Percentiles rank a stretch among this genome's conserved stretches.
Conservation (phyloP, 495 filamentous ascomycete species). For the Penicillium maclennaniae region DNA sequence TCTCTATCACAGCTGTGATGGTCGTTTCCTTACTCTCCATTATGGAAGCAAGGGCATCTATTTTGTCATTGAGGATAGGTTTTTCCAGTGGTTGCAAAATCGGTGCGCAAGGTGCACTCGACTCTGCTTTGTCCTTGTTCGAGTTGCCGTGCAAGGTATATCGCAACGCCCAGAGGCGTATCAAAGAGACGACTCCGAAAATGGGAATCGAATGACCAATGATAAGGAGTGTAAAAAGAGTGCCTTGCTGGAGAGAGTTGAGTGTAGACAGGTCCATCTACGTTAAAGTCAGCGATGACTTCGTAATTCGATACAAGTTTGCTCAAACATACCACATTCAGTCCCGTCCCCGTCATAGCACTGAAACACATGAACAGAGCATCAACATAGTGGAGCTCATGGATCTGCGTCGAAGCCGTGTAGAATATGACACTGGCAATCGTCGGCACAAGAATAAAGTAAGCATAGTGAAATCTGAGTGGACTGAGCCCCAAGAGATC, state of each 20-base stretch:
- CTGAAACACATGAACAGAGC: constrained; percentile 70
- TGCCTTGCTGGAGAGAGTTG: constrained; percentile 69
- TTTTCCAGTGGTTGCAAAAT: neutral
- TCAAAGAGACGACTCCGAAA: constrained; percentile 36
- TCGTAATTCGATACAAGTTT: neutral
- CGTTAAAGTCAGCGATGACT: constrained; percentile 3
- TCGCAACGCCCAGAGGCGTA: constrained; percentile 64
- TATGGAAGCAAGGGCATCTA: neutral
- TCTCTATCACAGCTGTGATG: constrained; percentile 4
- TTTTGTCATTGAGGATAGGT: neutral
- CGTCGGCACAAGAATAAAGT: constrained; percentile 64
- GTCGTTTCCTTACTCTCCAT: constrained; percentile 25
- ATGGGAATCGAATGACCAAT: constrained; percentile 58
- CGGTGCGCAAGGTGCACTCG: neutral
- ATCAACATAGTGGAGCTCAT: constrained; percentile 67
- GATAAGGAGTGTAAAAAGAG: constrained; percentile 68
- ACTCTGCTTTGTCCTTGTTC: constrained; percentile 25
- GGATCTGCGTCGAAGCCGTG: constrained; percentile 55
- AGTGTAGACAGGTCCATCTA: constrained; percentile 59
- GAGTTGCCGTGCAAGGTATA: constrained; percentile 54
- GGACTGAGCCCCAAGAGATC: constrained; percentile 54
- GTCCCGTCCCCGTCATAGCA: constrained; percentile 74
- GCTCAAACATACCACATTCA: constrained; percentile 56
- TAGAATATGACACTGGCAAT: constrained; percentile 69
- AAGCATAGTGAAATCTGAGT: constrained; percentile 69